Base-by-base conservation (phyloP, 1,139 yeast species). In the Yamadazyma diospyri region DNA sequence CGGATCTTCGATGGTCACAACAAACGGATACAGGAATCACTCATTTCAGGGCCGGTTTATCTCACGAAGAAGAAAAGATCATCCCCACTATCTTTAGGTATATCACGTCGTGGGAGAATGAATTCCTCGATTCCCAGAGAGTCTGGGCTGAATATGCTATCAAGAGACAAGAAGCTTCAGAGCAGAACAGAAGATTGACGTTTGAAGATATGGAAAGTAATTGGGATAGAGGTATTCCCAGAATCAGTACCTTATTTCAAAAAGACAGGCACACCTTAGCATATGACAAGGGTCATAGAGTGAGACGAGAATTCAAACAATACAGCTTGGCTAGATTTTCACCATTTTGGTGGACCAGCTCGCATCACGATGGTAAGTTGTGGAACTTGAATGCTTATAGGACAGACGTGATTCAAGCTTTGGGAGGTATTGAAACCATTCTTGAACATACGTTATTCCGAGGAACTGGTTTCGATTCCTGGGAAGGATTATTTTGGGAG, bases 401-500 rank as follows among this genome's bases (percentile, higher is more conserved):
- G 46, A 82, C 97, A 0, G 99, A 94, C 60, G 96, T 92, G 2
- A 89, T 94, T 27, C 97, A 92, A 58, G 96, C 97, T 0, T 69
- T 94, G 6, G 99, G 99, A 27, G 99, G 99, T 34, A 85, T 94
- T 42, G 97, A 92, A 50, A 88, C 98, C 0, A 92, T 94, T 53
- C 60, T 94, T 42, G 98, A 92, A 50, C 99, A 94, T 50, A 88
- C 98, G 0, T 61, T 94, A 33, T 94, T 92, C 65, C 86, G 86
- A 53, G 98, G 95, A 14, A 94, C 99, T 1, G 98, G 98, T 0
- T 94, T 94, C 54, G 95, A 85, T 48, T 85, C 94, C 7, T 94
- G 98, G 98, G 99, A 94, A 64, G 98, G 98, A 3, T 65, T 94
- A 17, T 94, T 94, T 57, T 94, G 99, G 99, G 98, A 94, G 51